These are phyloP conservation scores for Starmerella potacharoeniae DNA, from an alignment of 805 yeast genomes.

Conservation along the genomic window DNA sequence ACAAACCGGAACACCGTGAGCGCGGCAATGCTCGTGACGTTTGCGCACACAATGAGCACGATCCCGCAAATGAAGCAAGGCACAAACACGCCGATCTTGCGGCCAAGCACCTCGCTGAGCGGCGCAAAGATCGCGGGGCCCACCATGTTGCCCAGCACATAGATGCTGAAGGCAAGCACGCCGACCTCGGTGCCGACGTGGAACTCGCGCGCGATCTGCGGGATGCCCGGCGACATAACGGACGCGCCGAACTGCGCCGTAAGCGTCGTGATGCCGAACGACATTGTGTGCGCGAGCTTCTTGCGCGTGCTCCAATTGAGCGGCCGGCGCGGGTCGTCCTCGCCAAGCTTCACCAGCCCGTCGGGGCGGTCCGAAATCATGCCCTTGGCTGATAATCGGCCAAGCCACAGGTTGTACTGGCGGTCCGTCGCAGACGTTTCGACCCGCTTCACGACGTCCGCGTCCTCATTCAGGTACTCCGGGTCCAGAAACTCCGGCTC, in stretches of 20 bases:
- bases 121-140: conserved; percentile 91
- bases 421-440: neutral
- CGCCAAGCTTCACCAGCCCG: conserved; percentile 10
- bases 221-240: conserved; percentile 44
- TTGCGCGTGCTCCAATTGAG: conserved; percentile 40
- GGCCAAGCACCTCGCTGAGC: conserved; percentile 64
- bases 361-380: conserved; percentile 10
- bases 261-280: conserved; percentile 36
- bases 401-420: conserved; percentile 1
- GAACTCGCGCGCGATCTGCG: conserved; percentile 37
- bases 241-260: conserved; percentile 49
- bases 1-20: conserved; percentile 64
- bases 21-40: conserved; percentile 18
- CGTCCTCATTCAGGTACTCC: neutral
- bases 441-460: neutral
- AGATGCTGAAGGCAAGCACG: conserved; percentile 64
- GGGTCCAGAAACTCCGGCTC: conserved; percentile 3
- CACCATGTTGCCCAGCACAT: conserved; percentile 79
- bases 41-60: conserved; percentile 17
- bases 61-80: conserved; percentile 34
- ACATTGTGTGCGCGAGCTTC: conserved; percentile 34
- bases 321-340: conserved; percentile 29
- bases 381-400: neutral
- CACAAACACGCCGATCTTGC: conserved; percentile 46
- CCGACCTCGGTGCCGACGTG: conserved; percentile 57